These are phyloP conservation scores for Dendrobium nobile DNA, from an alignment of 106 monocot genomes.

Conservation along the genomic window DNA sequence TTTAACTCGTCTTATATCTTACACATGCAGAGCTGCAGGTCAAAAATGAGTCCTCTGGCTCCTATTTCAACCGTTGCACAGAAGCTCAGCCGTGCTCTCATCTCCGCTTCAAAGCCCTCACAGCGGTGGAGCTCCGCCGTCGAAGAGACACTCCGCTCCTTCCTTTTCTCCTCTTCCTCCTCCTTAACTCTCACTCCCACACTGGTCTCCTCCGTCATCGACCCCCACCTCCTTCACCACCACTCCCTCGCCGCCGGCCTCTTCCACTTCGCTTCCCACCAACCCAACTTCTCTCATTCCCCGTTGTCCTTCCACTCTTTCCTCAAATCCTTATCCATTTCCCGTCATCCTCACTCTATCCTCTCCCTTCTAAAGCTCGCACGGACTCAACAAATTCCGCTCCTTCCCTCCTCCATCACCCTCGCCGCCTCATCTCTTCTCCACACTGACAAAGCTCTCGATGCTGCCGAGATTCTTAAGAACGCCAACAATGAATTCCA, in stretches of 20 bases:
- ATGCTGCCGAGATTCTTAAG: conserved; percentile 23
- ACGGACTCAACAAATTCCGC: conserved; percentile 9
- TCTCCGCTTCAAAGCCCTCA: conserved; percentile 17
- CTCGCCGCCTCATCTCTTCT: conserved; percentile 34
- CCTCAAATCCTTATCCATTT: conserved; percentile 36
- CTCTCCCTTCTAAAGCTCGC: conserved; percentile 31
- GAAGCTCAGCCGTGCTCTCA: conserved; percentile 27
- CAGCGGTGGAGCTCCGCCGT: conserved; percentile 27
- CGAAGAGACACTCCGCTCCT: conserved; percentile 34
- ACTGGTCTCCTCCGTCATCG: conserved; percentile 44
- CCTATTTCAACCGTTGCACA: conserved; percentile 3
- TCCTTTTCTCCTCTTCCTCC: conserved; percentile 12
- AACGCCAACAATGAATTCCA: background rate
- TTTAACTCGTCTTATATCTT: too few species aligned
- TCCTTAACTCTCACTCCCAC: conserved; percentile 20
- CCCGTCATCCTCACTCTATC: conserved; percentile 17
- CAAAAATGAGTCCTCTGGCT: background rate
- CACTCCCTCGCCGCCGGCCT: conserved; percentile 38
- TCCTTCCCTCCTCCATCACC: conserved; percentile 19
- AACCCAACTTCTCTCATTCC: conserved; percentile 43
- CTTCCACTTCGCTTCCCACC: conserved; percentile 49
- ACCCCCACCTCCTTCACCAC: conserved; percentile 48
- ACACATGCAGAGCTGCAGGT: too few species aligned
- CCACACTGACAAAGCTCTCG: conserved; percentile 10
- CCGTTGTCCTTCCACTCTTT: conserved; percentile 28